Conservation (phyloP, 2,329 filamentous ascomycete species). For the Epichloe scottii region DNA sequence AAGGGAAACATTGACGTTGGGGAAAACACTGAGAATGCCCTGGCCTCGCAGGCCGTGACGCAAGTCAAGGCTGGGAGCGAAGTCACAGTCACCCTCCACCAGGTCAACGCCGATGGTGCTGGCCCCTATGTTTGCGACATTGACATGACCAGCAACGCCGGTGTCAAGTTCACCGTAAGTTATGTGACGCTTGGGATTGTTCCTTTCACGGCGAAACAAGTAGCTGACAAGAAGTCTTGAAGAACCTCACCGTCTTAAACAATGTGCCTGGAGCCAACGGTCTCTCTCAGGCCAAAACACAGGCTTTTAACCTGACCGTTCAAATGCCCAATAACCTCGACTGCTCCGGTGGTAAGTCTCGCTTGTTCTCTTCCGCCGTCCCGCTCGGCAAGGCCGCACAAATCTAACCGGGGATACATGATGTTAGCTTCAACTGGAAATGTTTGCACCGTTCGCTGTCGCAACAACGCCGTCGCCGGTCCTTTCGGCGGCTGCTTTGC, state of each 20-base stretch:
- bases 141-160: slow-evolving; percentile 32
- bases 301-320: slow-evolving; percentile 44
- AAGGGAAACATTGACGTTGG: slow-evolving; percentile 49
- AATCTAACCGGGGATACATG: too few species aligned
- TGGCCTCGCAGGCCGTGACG: slow-evolving; percentile 34
- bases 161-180: slow-evolving; percentile 8
- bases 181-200: background rate
- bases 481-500: slow-evolving; percentile 47
- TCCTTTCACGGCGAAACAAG: background rate
- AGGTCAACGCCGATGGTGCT: slow-evolving; percentile 9
- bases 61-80: slow-evolving; percentile 32
- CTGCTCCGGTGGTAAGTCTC: slow-evolving; percentile 35
- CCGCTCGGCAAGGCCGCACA: too few species aligned
- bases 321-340: slow-evolving; percentile 35
- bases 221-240: background rate
- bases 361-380: too few species aligned
- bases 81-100: slow-evolving; percentile 16
- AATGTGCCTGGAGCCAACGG: slow-evolving; percentile 47
- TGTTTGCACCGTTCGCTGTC: slow-evolving; percentile 45
- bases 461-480: slow-evolving; percentile 43
- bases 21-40: slow-evolving; percentile 39
- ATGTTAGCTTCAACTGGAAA: slow-evolving; percentile 39
- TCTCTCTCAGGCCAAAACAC: slow-evolving; percentile 40
- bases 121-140: slow-evolving; percentile 42
- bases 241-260: slow-evolving; percentile 38